These are phyloP conservation scores for Saccharomyces uvarum DNA, from an alignment of 1,139 yeast species.

Conservation along the genomic window DNA sequence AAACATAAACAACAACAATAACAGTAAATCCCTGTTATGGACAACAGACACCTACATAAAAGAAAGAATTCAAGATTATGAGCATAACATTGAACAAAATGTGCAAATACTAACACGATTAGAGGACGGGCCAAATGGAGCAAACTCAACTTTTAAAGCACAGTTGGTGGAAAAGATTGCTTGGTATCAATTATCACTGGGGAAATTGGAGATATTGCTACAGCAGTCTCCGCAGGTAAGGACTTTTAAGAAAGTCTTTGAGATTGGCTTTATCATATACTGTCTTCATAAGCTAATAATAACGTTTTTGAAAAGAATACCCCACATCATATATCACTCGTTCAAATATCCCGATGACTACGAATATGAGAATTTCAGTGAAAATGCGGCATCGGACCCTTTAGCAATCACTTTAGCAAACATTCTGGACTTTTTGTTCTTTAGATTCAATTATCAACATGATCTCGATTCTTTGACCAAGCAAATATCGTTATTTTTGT, in stretches of 20 bases:
- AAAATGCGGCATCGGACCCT: constrained; percentile 40
- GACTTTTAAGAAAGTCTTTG: constrained; percentile 17
- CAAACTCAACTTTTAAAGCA: constrained; percentile 10
- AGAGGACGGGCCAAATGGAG: constrained; percentile 11
- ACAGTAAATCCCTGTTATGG: constrained; percentile 20
- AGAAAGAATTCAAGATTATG: constrained; percentile 16
- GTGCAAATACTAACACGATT: constrained; percentile 13
- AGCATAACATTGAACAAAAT: constrained; percentile 15
- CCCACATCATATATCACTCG: constrained; percentile 19
- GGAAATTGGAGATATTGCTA: constrained; percentile 16
- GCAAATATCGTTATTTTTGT: constrained; percentile 55
- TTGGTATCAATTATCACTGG: constrained; percentile 24
- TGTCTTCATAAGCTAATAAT: constrained; percentile 25
- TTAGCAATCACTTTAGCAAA: constrained; percentile 60
- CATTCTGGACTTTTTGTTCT: constrained; percentile 30
- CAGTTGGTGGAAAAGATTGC: constrained; percentile 24
- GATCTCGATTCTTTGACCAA: constrained; percentile 51
- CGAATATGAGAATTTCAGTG: constrained; percentile 10
- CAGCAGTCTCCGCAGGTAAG: constrained; percentile 16
- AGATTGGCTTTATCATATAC: constrained; percentile 23
- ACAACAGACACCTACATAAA: constrained; percentile 16
- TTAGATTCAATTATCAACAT: constrained; percentile 32
- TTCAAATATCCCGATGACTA: constrained; percentile 15
- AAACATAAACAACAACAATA: constrained; percentile 5
- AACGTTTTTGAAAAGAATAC: constrained; percentile 23